Base-by-base conservation (phyloP, 768 basidiomycete genomes). In the Pseudohyphozyma bogoriensis region DNA sequence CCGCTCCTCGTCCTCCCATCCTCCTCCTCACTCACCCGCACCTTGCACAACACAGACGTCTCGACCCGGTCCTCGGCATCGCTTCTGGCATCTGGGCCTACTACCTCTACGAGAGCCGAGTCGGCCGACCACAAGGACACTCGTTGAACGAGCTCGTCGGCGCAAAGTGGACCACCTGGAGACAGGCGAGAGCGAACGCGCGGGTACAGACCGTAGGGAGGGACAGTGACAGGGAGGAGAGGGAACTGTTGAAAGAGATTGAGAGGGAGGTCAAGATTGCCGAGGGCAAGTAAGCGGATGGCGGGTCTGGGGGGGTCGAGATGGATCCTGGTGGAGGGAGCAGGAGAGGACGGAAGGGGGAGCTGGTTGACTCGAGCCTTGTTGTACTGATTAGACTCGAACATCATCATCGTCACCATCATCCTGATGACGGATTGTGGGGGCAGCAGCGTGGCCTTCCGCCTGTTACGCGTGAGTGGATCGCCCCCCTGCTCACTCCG, bases 1-100 rank as follows among this genome's bases (percentile, higher is more conserved):
- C 12, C 50, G n/a, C n/a, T n/a, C 50, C 35, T 10, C 33, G 33
- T 4, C 33, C 24, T 26, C 50, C 20, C 32, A 2, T 35, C 22
- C 20, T 35, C 22, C 33, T 32, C 50, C 22, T n/a, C 22, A 3
- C 50, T 36, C 4, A 33, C 4, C 20, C 32, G 22, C 24, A 2
- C 50, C 33, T 22, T 36, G 20, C 11, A 3, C 31, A 4, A 15
- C 49, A 39, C 42, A 89, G 87, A 31, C 71, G 79, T 2, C 67
- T 87, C 7, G 88, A 90, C 73, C 82, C 85, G 7, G 58, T 86
- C 20, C 74, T 90, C 42, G 88, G 87, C 10, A 74, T 88, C 55
- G 83, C 87, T 70, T 88, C 87, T 2, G 88, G 88, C 16, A 72
- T 81, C 42, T 73, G 88, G 45, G 88, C 88, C 8, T 89, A 83